Evolutionary conservation across 352 stramenopile genomes (phyloP).

Genomic region (Elongisporangium undulatum): DNA sequence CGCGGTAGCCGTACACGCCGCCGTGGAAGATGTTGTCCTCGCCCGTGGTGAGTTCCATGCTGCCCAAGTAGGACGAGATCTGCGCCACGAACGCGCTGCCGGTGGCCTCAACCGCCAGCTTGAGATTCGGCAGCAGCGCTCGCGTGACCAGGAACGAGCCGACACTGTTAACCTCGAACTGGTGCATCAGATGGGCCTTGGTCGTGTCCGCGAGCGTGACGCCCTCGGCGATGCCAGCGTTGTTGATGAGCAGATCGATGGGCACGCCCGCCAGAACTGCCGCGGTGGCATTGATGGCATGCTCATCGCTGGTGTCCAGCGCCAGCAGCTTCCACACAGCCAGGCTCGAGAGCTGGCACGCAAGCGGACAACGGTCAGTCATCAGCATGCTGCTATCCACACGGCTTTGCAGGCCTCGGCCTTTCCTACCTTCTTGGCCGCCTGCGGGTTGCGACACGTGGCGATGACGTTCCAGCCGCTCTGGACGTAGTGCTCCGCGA

Average conservation of each 20-base stretch:
- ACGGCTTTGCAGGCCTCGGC: not conserved
- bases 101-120: constrained; percentile 20
- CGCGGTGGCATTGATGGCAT: constrained; percentile 38
- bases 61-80: constrained; percentile 42
- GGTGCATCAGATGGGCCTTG: constrained; percentile 41
- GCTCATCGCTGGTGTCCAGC: constrained; percentile 48
- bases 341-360: constrained; percentile 5
- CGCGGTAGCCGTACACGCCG: constrained; percentile 37
- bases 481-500: constrained; percentile 30
- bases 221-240: constrained; percentile 36
- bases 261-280: constrained; percentile 28
- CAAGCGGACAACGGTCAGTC: not conserved
- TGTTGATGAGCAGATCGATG: constrained; percentile 77
- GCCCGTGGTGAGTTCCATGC: constrained; percentile 21
- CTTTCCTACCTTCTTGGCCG: constrained; percentile 4
- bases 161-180: constrained; percentile 65
- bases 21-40: constrained; percentile 9
- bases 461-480: constrained; percentile 40
- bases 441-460: constrained; percentile 11
- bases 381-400: not conserved
- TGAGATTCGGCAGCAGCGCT: constrained; percentile 41
- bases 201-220: constrained; percentile 23
- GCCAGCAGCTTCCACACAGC: constrained; percentile 39
- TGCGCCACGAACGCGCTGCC: constrained; percentile 36
- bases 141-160: constrained; percentile 58